Percentiles rank a stretch among this genome's conserved stretches.
These are phyloP conservation scores for Actinomortierella ambigua DNA, from an alignment of 371 early-diverging fungal species.

Conservation along the genomic window DNA sequence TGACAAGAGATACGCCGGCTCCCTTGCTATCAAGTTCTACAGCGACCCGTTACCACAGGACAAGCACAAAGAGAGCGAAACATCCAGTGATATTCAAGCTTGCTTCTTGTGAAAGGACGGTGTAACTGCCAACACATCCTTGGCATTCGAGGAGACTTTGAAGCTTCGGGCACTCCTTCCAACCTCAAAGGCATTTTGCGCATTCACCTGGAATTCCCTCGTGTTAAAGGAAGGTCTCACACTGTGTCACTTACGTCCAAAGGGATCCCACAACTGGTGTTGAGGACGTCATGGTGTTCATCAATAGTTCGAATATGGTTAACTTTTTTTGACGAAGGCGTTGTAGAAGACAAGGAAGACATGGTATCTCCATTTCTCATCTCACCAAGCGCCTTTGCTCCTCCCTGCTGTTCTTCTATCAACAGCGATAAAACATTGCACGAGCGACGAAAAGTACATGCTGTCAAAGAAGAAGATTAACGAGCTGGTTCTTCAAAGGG, in stretches of 20 bases:
- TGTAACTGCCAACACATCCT: not conserved
- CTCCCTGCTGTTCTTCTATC: no score
- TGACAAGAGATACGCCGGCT: constrained; percentile 4
- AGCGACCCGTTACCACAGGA: not conserved
- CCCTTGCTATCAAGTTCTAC: constrained; percentile 10
- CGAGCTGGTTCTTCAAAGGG: no score
- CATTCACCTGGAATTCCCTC: constrained; percentile 10
- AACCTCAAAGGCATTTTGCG: constrained; percentile 9
- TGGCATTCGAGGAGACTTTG: constrained; percentile 1
- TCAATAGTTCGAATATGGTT: constrained; percentile 8
- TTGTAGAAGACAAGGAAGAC: constrained; percentile 3
- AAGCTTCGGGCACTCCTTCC: constrained; percentile 1
- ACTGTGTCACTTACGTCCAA: no score
- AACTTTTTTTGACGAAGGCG: constrained; percentile 11
- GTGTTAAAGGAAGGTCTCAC: not conserved
- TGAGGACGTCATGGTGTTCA: constrained; percentile 17
- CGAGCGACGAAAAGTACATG: no score
- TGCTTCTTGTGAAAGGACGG: not conserved
- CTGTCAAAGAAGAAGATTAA: no score
- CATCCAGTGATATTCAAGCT: constrained; percentile 1
- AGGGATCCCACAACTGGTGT: not conserved
- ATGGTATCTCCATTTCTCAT: no score
- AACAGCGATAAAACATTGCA: no score
- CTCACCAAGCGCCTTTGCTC: no score
- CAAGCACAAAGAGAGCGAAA: not conserved